Evolutionary conservation across 768 basidiomycete species (phyloP).

Genomic region (Agaricus subrufescens): DNA sequence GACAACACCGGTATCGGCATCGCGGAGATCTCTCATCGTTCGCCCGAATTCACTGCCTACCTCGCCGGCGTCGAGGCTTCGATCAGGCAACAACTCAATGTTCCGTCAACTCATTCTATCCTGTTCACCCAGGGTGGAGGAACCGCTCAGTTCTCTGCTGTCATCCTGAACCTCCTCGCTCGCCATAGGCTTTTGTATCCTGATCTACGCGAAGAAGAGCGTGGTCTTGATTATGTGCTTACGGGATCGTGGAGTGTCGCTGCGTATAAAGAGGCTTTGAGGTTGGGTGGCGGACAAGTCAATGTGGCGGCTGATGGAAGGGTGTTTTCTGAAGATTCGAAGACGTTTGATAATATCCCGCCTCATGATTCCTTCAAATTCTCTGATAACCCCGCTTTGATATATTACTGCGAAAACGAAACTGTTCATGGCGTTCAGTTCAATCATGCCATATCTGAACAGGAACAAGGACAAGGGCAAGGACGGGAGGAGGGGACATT

Average conservation of each 20-base stretch:
- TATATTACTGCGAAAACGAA: constrained; percentile 99
- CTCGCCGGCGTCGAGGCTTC: constrained; percentile 57
- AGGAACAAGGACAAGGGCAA: neutral
- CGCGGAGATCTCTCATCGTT: constrained; percentile 94
- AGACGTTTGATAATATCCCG: constrained; percentile 79
- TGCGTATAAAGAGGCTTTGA: constrained; percentile 76
- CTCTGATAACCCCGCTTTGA: constrained; percentile 76
- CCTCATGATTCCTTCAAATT: constrained; percentile 68
- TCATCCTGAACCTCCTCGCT: constrained; percentile 88
- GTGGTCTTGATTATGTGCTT: constrained; percentile 80
- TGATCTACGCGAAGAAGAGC: constrained; percentile 45
- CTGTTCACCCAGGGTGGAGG: constrained; percentile 96
- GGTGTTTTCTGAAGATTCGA: constrained; percentile 54
- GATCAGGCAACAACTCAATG: constrained; percentile 70
- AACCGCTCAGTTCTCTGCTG: constrained; percentile 85
- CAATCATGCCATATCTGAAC: constrained; percentile 22
- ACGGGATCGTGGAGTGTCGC: constrained; percentile 93
- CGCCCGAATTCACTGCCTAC: constrained; percentile 78
- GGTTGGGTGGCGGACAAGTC: constrained; percentile 57
- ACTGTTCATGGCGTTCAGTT: constrained; percentile 96
- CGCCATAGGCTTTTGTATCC: constrained; percentile 76
- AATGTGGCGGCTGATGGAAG: constrained; percentile 73
- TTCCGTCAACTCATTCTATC: constrained; percentile 81
- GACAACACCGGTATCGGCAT: constrained; percentile 89
- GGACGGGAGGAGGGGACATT: constrained; percentile 53